Evolutionary conservation across 768 basidiomycete species (phyloP).

Genomic region (Suillus weaverae): DNA sequence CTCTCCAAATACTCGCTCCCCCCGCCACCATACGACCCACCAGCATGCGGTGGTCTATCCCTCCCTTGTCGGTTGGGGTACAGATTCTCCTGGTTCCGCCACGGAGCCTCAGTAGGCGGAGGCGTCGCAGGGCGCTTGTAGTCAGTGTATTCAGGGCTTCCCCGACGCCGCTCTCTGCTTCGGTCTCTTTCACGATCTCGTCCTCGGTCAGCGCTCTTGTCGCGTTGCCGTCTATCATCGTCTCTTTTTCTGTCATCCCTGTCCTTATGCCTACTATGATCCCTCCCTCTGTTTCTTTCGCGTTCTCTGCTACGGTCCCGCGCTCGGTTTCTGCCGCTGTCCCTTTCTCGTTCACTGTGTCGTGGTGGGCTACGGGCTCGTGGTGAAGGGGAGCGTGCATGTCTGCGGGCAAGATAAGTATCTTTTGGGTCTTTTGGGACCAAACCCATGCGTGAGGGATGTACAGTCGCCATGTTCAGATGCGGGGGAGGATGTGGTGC

Average conservation of each 20-base stretch:
- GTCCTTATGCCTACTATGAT: constrained; percentile 24
- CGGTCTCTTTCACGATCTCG: constrained; percentile 24
- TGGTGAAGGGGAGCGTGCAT: constrained; percentile 48
- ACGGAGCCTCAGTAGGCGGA: constrained; percentile 38
- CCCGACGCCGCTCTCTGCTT: constrained; percentile 35
- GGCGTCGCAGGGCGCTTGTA: constrained; percentile 49
- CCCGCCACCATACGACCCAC: constrained; percentile 32
- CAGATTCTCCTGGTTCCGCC: constrained; percentile 56
- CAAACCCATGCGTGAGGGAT: constrained; percentile 69
- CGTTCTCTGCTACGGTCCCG: constrained; percentile 8
- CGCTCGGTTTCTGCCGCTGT: constrained; percentile 22
- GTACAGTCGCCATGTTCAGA: constrained; percentile 62
- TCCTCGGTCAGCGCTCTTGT: background rate
- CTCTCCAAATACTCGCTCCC: constrained; percentile 63
- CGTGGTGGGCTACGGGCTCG: constrained; percentile 6
- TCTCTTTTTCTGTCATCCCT: constrained; percentile 24
- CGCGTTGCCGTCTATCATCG: constrained; percentile 12
- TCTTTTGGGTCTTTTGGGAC: constrained; percentile 47
- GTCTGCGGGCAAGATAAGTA: constrained; percentile 18
- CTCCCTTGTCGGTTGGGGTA: constrained; percentile 44
- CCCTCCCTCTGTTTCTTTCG: constrained; percentile 6
- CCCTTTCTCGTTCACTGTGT: constrained; percentile 13
- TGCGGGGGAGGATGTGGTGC: background rate
- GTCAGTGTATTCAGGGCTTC: constrained; percentile 62
- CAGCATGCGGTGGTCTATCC: constrained; percentile 29